Percentiles rank a stretch among this genome's conserved stretches.
These are phyloP conservation scores for Kingdonia uniflora DNA, from an alignment of 164 flowering plant genomes.

Conservation along the genomic window DNA sequence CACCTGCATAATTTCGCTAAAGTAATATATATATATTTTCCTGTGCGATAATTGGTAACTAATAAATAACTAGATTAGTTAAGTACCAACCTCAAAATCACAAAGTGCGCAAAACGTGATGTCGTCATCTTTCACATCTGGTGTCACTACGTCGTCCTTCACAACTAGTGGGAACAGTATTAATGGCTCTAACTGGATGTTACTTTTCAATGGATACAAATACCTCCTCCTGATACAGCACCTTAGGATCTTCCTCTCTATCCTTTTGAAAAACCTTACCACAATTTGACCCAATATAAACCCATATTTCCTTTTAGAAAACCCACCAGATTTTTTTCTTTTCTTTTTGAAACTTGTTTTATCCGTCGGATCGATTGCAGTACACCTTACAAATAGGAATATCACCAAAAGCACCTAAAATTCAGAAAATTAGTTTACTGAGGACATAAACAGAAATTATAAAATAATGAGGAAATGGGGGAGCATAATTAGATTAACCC, in stretches of 20 bases:
- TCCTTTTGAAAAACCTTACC: slow-evolving; percentile 47
- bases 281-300: slow-evolving; percentile 48
- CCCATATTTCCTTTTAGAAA: slow-evolving; percentile 41
- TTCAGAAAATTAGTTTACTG: not conserved
- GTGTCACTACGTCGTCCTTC: slow-evolving; percentile 57
- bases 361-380: slow-evolving; percentile 81
- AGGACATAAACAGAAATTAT: not conserved
- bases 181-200: slow-evolving; percentile 57
- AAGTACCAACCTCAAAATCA: slow-evolving; percentile 57
- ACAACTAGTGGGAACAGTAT: slow-evolving; percentile 65
- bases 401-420: slow-evolving; percentile 66
- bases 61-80: not conserved
- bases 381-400: slow-evolving; percentile 66
- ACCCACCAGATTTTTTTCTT: slow-evolving; percentile 22
- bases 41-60: not conserved
- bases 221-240: slow-evolving; percentile 68
- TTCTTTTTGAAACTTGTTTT: slow-evolving; percentile 51
- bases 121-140: slow-evolving; percentile 54
- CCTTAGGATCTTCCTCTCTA: slow-evolving; percentile 70
- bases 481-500: too few relatives aligned
- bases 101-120: slow-evolving; percentile 70
- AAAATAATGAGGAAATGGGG: not conserved
- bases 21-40: too few relatives aligned
- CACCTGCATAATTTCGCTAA: too few relatives aligned
- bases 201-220: slow-evolving; percentile 48